phyloP scores from a whole-genome alignment of 306 rosid genomes.

The Cucumis melo region DNA sequence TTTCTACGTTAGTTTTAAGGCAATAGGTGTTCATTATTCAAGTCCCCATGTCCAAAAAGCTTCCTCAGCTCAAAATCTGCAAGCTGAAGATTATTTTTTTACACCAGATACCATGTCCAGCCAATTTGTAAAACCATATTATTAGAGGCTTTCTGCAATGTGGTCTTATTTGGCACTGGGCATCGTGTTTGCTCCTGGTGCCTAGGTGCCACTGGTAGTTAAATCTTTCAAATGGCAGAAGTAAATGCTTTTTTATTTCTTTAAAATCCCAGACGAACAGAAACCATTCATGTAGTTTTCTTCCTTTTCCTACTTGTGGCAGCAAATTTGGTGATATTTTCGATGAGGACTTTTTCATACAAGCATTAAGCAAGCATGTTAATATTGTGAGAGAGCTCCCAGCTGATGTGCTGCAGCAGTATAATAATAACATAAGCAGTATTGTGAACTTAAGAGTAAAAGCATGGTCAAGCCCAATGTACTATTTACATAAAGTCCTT shows the following conservation, averaged over 20 bases:
- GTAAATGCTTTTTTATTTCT: background rate
- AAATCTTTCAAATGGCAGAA: background rate
- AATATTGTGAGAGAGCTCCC: conserved; percentile 77
- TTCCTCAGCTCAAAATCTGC: background rate
- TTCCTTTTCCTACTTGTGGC: conserved; percentile 21
- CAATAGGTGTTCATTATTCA: background rate
- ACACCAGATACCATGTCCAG: background rate
- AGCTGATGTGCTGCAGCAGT: conserved; percentile 51
- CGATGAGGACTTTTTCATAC: conserved; percentile 78
- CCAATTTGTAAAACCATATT: background rate
- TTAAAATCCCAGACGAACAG: background rate
- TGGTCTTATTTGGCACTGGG: background rate
- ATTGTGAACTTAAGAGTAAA: conserved; percentile 88
- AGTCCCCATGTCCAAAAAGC: background rate
- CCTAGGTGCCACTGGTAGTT: background rate
- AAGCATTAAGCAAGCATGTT: conserved; percentile 48
- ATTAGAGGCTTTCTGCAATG: background rate
- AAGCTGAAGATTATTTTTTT: background rate
- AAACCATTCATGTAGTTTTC: background rate
- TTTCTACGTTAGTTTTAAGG: background rate
- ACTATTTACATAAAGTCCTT: conserved; percentile 90
- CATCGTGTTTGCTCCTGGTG: conserved; percentile 2
- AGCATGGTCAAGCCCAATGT: conserved; percentile 82
- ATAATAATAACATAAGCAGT: conserved; percentile 76
- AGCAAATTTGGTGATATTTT: conserved; percentile 81